Evolutionary conservation across 306 rosid species (phyloP).

Genomic region (Cicer cuneatum): DNA sequence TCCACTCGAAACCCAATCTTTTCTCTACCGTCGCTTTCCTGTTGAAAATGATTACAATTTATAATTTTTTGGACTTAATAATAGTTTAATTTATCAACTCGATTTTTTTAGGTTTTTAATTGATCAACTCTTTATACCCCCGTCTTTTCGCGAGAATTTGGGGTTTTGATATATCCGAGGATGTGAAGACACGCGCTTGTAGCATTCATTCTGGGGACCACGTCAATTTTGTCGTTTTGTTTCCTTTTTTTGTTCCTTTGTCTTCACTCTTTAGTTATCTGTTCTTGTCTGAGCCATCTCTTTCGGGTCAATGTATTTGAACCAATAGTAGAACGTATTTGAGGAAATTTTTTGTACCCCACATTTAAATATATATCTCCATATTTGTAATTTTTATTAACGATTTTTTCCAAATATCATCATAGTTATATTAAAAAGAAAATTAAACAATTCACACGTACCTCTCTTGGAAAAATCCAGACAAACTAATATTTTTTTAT

Average conservation of each 20-base stretch:
- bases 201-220: slow-evolving; percentile 18
- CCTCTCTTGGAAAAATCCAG: no score
- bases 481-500: no score
- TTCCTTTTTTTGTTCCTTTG: not conserved
- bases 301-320: not conserved
- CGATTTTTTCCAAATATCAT: no score
- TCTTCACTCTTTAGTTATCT: not conserved
- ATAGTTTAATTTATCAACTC: no score
- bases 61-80: no score
- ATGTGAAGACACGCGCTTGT: slow-evolving; percentile 40
- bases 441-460: no score
- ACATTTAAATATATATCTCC: no score
- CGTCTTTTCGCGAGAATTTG: not conserved
- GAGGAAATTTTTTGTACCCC: no score
- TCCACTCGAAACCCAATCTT: slow-evolving; percentile 55
- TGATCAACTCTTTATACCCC: not conserved
- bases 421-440: no score
- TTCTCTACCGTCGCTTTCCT: slow-evolving; percentile 62
- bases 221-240: slow-evolving; percentile 9
- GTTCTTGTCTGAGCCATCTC: slow-evolving; percentile 8
- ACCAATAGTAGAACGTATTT: not conserved
- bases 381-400: no score
- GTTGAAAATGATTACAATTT: not conserved
- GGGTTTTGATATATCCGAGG: not conserved
- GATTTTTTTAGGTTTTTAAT: not conserved